These are phyloP conservation scores for Lagenaria siceraria DNA, from an alignment of 306 rosid species.

Conservation along the genomic window DNA sequence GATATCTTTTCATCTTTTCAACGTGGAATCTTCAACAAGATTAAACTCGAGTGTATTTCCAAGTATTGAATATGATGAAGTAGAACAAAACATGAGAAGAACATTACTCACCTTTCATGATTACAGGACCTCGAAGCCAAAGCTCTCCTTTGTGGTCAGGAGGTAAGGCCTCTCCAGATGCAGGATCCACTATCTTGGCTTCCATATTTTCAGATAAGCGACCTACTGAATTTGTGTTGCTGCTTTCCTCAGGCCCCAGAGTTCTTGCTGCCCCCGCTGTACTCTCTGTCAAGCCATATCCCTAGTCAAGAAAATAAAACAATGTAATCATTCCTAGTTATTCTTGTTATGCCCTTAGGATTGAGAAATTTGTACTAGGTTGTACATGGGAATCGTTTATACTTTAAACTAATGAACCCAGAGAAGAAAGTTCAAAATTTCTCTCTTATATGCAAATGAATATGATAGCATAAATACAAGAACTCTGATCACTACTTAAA, in stretches of 20 bases:
- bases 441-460: neutral
- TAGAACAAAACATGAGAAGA: neutral
- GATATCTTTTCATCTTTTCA: too few species aligned
- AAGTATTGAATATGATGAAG: neutral
- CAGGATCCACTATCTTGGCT: slow-evolving; percentile 77
- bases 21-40: too few species aligned
- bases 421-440: neutral
- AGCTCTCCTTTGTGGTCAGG: slow-evolving; percentile 71
- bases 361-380: neutral
- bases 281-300: slow-evolving; percentile 83
- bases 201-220: slow-evolving; percentile 56
- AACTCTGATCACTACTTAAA: neutral
- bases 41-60: neutral
- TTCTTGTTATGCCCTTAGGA: neutral
- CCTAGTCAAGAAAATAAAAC: slow-evolving; percentile 26
- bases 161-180: slow-evolving; percentile 45
- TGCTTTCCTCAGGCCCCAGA: slow-evolving; percentile 43
- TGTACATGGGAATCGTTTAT: neutral
- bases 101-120: slow-evolving; percentile 52
- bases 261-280: slow-evolving; percentile 44
- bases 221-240: slow-evolving; percentile 52
- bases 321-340: neutral
- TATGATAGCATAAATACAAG: neutral
- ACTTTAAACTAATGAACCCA: neutral
- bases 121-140: slow-evolving; percentile 68